Conservation (phyloP, 148 eudicot genomes). For the Euryodendron excelsum region DNA sequence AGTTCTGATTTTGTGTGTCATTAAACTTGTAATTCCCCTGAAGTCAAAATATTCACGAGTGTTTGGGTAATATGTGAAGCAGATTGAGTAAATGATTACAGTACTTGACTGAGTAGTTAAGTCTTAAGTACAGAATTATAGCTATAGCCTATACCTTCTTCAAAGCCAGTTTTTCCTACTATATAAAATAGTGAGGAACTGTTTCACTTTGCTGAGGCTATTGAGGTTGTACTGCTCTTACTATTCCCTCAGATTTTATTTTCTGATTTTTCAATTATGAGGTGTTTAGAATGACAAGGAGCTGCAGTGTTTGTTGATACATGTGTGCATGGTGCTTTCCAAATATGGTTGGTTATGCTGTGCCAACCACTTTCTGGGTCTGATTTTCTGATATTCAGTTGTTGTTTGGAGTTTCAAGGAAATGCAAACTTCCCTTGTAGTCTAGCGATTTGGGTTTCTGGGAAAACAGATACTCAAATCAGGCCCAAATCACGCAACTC, state of each 20-base stretch:
- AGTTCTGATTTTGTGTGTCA: not conserved
- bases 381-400: not conserved
- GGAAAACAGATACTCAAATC: too few relatives aligned
- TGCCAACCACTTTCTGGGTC: not conserved
- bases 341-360: not conserved
- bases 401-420: not conserved
- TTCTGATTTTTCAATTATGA: too few relatives aligned
- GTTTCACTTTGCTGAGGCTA: not conserved
- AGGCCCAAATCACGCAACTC: too few relatives aligned
- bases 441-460: not conserved
- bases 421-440: not conserved
- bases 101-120: not conserved
- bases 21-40: not conserved
- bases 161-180: not conserved
- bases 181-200: not conserved
- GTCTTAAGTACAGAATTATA: not conserved
- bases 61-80: not conserved
- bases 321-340: not conserved
- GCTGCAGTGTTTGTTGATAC: not conserved
- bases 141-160: not conserved
- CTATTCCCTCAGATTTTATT: too few relatives aligned
- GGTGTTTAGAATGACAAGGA: not conserved
- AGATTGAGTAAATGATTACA: not conserved
- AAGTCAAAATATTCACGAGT: not conserved
- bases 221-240: not conserved